Conservation (phyloP, 495 filamentous ascomycete genomes). For the Penicillium cataractarum region DNA sequence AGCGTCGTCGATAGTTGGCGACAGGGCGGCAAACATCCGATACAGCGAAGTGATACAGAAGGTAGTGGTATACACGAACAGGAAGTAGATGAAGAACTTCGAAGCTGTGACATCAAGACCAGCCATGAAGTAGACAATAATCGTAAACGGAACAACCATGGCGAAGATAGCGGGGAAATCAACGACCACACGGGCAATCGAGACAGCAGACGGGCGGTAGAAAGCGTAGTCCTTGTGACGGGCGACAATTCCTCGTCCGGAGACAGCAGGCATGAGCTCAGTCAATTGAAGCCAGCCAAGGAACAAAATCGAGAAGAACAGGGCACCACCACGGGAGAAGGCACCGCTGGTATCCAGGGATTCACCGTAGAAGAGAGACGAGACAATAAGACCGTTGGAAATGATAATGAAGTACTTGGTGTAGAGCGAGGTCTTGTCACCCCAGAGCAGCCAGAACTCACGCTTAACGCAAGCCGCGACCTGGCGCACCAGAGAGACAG, state of each 20-base stretch:
- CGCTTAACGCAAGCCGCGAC: constrained; percentile 71
- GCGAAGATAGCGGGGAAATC: constrained; percentile 69
- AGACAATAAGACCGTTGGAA: constrained; percentile 73
- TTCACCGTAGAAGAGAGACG: constrained; percentile 72
- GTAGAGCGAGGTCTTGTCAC: constrained; percentile 72
- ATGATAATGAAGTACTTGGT: constrained; percentile 81
- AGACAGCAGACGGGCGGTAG: constrained; percentile 74
- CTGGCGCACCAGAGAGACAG: constrained; percentile 69
- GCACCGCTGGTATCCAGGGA: constrained; percentile 65
- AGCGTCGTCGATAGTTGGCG: constrained; percentile 72
- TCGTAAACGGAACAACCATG: constrained; percentile 64
- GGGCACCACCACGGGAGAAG: constrained; percentile 67
- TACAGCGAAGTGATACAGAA: constrained; percentile 71
- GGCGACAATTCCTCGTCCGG: constrained; percentile 63
- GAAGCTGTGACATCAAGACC: constrained; percentile 64
- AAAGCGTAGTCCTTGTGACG: constrained; percentile 77
- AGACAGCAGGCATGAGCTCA: constrained; percentile 70
- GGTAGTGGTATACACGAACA: constrained; percentile 71
- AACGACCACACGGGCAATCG: constrained; percentile 66
- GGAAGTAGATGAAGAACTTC: constrained; percentile 74
- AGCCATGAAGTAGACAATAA: constrained; percentile 72
- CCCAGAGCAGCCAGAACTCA: constrained; percentile 76
- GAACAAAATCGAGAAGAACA: constrained; percentile 77
- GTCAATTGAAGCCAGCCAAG: constrained; percentile 76
- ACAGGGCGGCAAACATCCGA: constrained; percentile 76